Evolutionary conservation across 2,329 filamentous ascomycete genomes (phyloP), one percentile per base, ranked within the genome.

Genomic region (Alternaria arborescens): DNA sequence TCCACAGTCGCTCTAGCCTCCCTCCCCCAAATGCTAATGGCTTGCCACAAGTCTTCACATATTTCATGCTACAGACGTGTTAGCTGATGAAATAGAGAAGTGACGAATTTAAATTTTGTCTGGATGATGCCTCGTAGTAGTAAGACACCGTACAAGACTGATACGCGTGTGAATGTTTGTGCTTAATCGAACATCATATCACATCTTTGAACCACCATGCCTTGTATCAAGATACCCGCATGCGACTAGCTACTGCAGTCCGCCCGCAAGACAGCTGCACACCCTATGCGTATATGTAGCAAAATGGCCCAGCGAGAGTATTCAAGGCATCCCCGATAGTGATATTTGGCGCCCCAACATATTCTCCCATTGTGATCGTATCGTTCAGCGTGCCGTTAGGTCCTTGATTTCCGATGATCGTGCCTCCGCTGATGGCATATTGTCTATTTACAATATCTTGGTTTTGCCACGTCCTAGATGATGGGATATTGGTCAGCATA

Each of bases 381-480:
- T 82, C 77, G 4, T 81, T 76, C 11, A 85, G 72, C 4, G 79
- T 83, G 32, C 81, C 79, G 54, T 83, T 80, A 5, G 74, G 8
- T 81, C 83, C 6, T 14, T 10, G 24, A 14, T n/a, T 14, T 1
- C 36, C 18, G 10, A 51, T 16, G 3, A 26, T 12, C 6, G 38
- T 51, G 11, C 47, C 79, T 53, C 80, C 82, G 8, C 68, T 72
- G 59, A 84, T 78, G n/a, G 71, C 71, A 55, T 75, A 71, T 55
- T 74, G 72, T 12, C 82, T 72, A 8, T 72, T 72, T 53, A 70
- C 61, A 30, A 76, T 61, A 54, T 83, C 77, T 38, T 78, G 68
- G 56, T 80, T 82, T 71, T 85, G 82, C 83, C 82, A 85, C 11
- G 80, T 82, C 81, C 40, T 42, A 22, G 4, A 42, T 7, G 20